Base-by-base conservation (phyloP, 192 early-diverging fungal species). In the Coemansia sp. region DNA sequence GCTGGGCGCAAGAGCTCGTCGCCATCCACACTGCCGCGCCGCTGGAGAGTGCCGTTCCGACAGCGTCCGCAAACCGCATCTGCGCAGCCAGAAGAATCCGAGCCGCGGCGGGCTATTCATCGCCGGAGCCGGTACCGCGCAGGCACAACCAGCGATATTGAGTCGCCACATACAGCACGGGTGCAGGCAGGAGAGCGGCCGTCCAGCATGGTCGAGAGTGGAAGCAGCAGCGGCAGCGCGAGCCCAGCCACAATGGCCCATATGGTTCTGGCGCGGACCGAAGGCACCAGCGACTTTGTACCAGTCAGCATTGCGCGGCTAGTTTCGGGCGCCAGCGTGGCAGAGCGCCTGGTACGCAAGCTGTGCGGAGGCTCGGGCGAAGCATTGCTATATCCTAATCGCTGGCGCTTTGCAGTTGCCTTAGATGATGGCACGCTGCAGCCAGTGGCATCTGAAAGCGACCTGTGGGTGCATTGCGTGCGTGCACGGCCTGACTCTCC, bases 71-170 rank as follows among this genome's bases (percentile, higher is more conserved):
- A 55, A 8, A 56, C 54, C 36, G 48, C 61, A 56, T 26, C 61
- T 41, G 48, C 42, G 3, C 19, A 36, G 40, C 15, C 18, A 7
- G 53, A 35, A 16, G 52, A 36, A 44, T 28, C 43, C 46, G 50
- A 52, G 50, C 35, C 35, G 14, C 61, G 26, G 33, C 62, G 18
- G 40, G 30, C 33, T 31, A 31, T 50, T 4, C 30, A 53, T 37
- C 60, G 74, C 9, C 68, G 68, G 16, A 71, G 61, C 50, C 54
- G 75, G 14, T 59, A 63, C 21, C 75, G 75, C 7, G 75, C 75
- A 0, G 75, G 75, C 2, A 78, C 75, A 2, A 78, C 75, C 28
- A 78, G 75, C 61, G 75, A 78, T 23, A 71, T 78, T 6, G 75
- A 78, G 55, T 68, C 39, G 20, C 39, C 65, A 35, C 33, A 44